Evolutionary conservation across 2,329 filamentous ascomycete genomes (phyloP), one percentile per base, ranked within the genome.

Genomic region (Exophiala bonariae): DNA sequence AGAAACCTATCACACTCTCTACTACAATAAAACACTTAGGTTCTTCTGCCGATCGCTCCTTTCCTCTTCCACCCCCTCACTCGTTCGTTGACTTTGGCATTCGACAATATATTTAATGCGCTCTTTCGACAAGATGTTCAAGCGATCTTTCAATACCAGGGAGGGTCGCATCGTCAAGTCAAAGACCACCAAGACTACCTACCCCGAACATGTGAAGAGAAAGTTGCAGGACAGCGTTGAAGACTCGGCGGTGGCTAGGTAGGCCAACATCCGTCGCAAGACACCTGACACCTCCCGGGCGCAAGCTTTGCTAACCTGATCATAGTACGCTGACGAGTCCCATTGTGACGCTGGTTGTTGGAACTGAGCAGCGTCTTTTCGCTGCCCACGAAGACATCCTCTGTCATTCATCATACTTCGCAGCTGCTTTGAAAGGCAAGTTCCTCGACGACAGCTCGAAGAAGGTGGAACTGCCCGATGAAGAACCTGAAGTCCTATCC

Each of bases 371-470:
- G 67, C 87, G 91, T 63, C 79, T 96, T 68, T 96, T 96, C 78
- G 91, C 91, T 62, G 91, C 90, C 64, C 91, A 96, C 72, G 89
- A 96, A 78, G 88, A 96, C 72, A 85, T 96, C 63, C 82, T 96
- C 57, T 82, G 81, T 65, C 82, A 88, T 70, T 92, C 89, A 66
- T 86, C 89, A 58, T 95, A 87, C 71, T 95, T 96, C 70, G 79
- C 82, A 61, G 77, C 81, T 63, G 80, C 82, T 60, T 80, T 89
- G 63, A 83, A 81, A 63, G 82, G 81, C 65, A 82, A 86, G 67
- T 87, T 86, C 74, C 53, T 59, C 19, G 85, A 87, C 66, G 79
- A 73, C 51, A 69, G 72, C 72, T 74, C 82, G 79, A 83, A 87
- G 76, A 81, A 88, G 82, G 82, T 89, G 81, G 70, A 85, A 81